phyloP scores from a whole-genome alignment of 768 basidiomycete species.

The Kwoniella dejecticola region DNA sequence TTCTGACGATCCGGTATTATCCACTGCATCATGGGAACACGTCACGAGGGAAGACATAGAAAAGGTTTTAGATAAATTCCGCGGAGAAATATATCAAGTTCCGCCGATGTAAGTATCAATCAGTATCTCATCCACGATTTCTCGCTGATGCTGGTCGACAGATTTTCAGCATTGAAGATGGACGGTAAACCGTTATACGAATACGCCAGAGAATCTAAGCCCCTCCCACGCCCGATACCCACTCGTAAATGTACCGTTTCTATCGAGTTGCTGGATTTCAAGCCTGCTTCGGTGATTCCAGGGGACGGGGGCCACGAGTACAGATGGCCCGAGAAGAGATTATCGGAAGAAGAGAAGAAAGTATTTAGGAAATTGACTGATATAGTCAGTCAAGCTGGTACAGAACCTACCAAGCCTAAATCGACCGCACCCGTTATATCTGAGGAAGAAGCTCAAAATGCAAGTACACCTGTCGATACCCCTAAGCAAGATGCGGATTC shows the following conservation, averaged over 20 bases:
- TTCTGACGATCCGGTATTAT: conserved; percentile 78
- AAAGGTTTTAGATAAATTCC: conserved; percentile 68
- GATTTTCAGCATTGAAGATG: conserved; percentile 98
- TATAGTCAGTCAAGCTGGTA: conserved; percentile 49
- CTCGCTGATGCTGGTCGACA: conserved; percentile 50
- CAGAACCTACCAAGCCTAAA: conserved; percentile 3
- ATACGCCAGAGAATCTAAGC: conserved; percentile 86
- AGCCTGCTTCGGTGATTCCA: conserved; percentile 56
- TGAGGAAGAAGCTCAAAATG: conserved; percentile 13
- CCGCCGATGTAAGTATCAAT: conserved; percentile 76
- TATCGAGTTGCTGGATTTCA: conserved; percentile 77
- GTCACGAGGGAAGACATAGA: conserved; percentile 78
- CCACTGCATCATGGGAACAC: conserved; percentile 62
- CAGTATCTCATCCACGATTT: background rate
- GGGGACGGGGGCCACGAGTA: conserved; percentile 68
- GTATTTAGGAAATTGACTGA: conserved; percentile 69
- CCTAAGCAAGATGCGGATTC: no score
- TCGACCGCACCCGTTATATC: background rate
- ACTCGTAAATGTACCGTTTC: conserved; percentile 78
- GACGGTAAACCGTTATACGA: conserved; percentile 93
- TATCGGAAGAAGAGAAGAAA: conserved; percentile 69
- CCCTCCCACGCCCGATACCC: conserved; percentile 92
- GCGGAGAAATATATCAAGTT: conserved; percentile 82
- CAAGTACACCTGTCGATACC: no score
- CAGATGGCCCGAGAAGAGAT: conserved; percentile 70